Evolutionary conservation across 2,329 filamentous ascomycete species (phyloP).

Genomic region (Sclerotinia trifoliorum): DNA sequence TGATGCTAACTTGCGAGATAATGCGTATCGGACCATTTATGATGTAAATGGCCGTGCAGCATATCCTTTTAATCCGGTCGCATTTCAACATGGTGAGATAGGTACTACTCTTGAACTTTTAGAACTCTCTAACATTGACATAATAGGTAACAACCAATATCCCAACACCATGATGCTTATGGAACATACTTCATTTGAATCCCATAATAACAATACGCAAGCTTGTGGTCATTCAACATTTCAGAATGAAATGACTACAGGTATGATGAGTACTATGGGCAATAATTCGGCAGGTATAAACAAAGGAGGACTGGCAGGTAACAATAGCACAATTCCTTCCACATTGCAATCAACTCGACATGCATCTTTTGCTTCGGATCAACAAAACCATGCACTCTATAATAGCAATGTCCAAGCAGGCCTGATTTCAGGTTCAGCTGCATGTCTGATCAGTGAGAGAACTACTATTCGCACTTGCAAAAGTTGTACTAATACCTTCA

Average conservation of each 20-base stretch:
- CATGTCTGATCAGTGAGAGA: no score
- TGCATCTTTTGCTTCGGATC: not conserved
- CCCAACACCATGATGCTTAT: not conserved
- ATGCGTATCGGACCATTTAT: not conserved
- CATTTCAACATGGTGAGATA: not conserved
- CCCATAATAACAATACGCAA: no score
- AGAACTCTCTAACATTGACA: not conserved
- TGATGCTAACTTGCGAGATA: not conserved
- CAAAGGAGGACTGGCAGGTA: not conserved
- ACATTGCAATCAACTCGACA: not conserved
- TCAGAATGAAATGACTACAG: not conserved
- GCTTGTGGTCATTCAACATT: not conserved
- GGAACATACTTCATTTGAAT: not conserved
- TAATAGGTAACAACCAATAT: not conserved
- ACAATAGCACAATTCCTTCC: not conserved
- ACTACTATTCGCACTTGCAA: no score
- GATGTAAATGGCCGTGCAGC: not conserved
- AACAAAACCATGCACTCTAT: not conserved
- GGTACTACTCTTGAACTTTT: not conserved
- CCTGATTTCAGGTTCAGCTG: no score
- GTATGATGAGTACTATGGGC: not conserved
- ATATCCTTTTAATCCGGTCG: no score
- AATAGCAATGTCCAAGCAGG: not conserved
- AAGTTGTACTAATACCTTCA: no score
- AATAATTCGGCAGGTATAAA: not conserved